Evolutionary conservation across 805 yeast genomes (phyloP).

Genomic region (Candida ponderosae): DNA sequence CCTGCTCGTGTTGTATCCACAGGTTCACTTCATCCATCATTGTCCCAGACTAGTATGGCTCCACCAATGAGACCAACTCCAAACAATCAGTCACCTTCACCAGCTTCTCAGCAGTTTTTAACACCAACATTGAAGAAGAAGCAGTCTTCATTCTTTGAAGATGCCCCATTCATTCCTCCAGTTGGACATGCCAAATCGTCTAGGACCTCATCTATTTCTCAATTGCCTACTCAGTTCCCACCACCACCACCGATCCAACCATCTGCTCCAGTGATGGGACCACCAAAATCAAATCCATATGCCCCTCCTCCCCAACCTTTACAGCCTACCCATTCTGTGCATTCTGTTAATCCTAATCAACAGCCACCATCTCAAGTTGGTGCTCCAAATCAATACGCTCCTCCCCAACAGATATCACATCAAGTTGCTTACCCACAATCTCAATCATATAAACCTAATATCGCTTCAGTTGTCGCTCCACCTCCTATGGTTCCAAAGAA

Average conservation of each 20-base stretch:
- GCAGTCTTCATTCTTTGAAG: constrained; percentile 45
- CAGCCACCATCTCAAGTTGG: neutral
- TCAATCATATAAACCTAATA: no score
- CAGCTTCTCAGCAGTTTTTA: constrained; percentile 2
- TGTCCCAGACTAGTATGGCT: neutral
- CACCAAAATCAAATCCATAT: constrained; percentile 25
- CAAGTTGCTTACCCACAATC: no score
- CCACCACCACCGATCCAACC: constrained; percentile 3
- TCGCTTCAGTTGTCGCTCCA: no score
- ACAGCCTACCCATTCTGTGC: constrained; percentile 5
- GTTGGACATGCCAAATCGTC: neutral
- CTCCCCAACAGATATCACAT: no score
- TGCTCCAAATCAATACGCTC: no score
- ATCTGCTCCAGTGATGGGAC: constrained; percentile 5
- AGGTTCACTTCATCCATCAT: no score
- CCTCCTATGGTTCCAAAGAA: no score
- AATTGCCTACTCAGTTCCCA: neutral
- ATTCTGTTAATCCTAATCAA: constrained; percentile 5
- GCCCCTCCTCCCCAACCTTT: constrained; percentile 13
- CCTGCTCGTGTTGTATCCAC: constrained; percentile 2
- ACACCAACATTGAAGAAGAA: constrained; percentile 22
- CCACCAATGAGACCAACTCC: constrained; percentile 3
- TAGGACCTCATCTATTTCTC: neutral
- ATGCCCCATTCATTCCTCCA: constrained; percentile 34
- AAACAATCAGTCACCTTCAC: constrained; percentile 1